Base-by-base conservation (phyloP, 1,139 yeast genomes). In the Sugiyamaella japonica region DNA sequence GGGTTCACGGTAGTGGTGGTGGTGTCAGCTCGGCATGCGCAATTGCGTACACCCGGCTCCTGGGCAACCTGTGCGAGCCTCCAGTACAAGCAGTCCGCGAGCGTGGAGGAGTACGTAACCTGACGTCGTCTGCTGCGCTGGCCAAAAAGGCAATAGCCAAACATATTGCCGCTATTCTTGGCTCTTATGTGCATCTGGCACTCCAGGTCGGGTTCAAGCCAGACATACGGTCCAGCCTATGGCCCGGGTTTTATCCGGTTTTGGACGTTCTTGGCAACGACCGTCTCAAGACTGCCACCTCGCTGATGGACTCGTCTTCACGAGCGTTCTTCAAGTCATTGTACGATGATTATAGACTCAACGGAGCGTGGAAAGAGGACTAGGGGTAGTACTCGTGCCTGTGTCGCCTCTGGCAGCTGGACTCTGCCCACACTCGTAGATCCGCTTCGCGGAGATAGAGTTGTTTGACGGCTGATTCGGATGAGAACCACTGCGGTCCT, bases 341-440 rank as follows among this genome's bases (percentile, higher is more conserved):
- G 43, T 89, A 86, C 63, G 80, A 81, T 6, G 89, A 86, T 59
- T 93, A 89, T 71, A 82, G 81, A 67, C 83, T 80, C 62, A 79
- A 78, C 60, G 97, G 97, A 54, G 89, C 86, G 69, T 91, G 98
- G 98, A 82, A 73, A 56, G 89, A 53, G n/a, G 56, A 53, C 13
- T 43, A 31, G 41, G 12, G 37, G 13, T 6, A 13, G 13, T n/a
- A n/a, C n/a, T n/a, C n/a, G n/a, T n/a, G n/a, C n/a, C n/a, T n/a
- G n/a, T n/a, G 37, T 7, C 9, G 31, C 31, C 31, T 28, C 31
- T 9, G 31, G 31, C 31, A 9, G 31, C 31, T 28, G 31, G 31
- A 9, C 31, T 28, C 31, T 28, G 31, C 31, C 31, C 31, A 28
- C 8, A 28, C 31, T 9, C 31, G 31, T 28, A 28, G 31, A 6